A percentile compares a stretch with the other conserved stretches of the same genome.
Conservation (phyloP, 495 filamentous ascomycete genomes). For the Talaromyces nanjingensis region DNA sequence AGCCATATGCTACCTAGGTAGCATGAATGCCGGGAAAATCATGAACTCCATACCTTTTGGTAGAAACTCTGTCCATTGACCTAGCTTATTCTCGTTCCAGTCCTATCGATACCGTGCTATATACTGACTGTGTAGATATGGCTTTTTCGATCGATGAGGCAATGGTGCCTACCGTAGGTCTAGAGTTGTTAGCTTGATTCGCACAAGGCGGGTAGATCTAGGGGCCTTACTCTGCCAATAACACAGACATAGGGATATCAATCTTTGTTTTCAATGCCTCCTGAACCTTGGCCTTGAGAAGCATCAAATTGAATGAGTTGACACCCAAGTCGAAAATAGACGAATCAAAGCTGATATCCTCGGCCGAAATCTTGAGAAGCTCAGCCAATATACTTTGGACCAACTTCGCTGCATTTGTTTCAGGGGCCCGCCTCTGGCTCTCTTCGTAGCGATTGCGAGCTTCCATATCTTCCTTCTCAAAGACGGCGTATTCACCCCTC, state of each 20-base stretch:
- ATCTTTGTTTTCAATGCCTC: constrained; percentile 1
- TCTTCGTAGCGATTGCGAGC: background rate
- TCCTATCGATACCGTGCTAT: constrained; percentile 23
- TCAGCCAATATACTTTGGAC: constrained; percentile 16
- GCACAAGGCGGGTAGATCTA: background rate
- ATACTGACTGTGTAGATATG: background rate
- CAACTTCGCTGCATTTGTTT: constrained; percentile 10
- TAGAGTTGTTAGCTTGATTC: constrained; percentile 4
- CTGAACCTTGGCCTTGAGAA: constrained; percentile 15
- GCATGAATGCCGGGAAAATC: constrained; percentile 29
- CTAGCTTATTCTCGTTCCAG: constrained; percentile 29
- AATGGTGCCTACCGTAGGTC: constrained; percentile 28
- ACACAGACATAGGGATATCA: constrained; percentile 8
- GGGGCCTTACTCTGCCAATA: constrained; percentile 8
- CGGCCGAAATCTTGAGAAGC: constrained; percentile 12
- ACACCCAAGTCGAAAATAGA: constrained; percentile 31
- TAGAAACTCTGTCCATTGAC: constrained; percentile 29
- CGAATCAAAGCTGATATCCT: constrained; percentile 19
- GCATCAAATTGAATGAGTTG: constrained; percentile 34
- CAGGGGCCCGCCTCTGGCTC: background rate
- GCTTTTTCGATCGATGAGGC: constrained; percentile 19
- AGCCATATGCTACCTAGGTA: background rate
- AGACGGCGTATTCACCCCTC: constrained; percentile 18
- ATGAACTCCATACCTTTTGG: constrained; percentile 18
- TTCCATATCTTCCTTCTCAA: background rate